phyloP scores from a whole-genome alignment of 768 basidiomycete genomes.

The Candolleomyces efflorescens region DNA sequence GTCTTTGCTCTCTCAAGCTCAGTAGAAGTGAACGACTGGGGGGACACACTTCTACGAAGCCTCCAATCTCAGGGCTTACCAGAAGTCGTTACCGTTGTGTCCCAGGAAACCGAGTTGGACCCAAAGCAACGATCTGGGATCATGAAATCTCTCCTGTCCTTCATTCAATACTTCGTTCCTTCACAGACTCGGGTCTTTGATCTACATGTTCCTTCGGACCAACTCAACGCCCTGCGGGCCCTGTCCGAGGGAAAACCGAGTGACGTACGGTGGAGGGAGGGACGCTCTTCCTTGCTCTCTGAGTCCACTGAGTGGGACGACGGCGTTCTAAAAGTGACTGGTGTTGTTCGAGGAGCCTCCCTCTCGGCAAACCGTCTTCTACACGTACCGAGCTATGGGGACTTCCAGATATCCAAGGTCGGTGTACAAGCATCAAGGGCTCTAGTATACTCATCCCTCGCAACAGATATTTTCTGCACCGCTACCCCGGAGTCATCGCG shows the following conservation, averaged over 20 bases:
- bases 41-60: slow-evolving; percentile 82
- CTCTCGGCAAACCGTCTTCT: slow-evolving; percentile 82
- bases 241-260: slow-evolving; percentile 83
- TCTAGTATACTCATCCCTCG: neutral
- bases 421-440: slow-evolving; percentile 13
- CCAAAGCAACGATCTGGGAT: slow-evolving; percentile 62
- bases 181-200: slow-evolving; percentile 74
- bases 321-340: slow-evolving; percentile 70
- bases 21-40: slow-evolving; percentile 79
- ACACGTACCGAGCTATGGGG: slow-evolving; percentile 84
- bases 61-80: slow-evolving; percentile 91
- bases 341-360: slow-evolving; percentile 74
- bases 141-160: slow-evolving; percentile 87
- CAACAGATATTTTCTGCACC: slow-evolving; percentile 69
- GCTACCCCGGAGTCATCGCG: slow-evolving; percentile 32
- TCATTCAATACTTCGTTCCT: slow-evolving; percentile 94
- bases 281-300: slow-evolving; percentile 71
- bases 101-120: slow-evolving; percentile 50
- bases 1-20: slow-evolving; percentile 78
- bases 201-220: slow-evolving; percentile 58
- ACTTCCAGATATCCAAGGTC: slow-evolving; percentile 82
- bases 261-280: slow-evolving; percentile 80
- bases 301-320: slow-evolving; percentile 57
- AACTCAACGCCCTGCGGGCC: slow-evolving; percentile 66
- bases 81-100: slow-evolving; percentile 71